Conservation (phyloP, 2,329 filamentous ascomycete species). For the Orbilia brochopaga region DNA sequence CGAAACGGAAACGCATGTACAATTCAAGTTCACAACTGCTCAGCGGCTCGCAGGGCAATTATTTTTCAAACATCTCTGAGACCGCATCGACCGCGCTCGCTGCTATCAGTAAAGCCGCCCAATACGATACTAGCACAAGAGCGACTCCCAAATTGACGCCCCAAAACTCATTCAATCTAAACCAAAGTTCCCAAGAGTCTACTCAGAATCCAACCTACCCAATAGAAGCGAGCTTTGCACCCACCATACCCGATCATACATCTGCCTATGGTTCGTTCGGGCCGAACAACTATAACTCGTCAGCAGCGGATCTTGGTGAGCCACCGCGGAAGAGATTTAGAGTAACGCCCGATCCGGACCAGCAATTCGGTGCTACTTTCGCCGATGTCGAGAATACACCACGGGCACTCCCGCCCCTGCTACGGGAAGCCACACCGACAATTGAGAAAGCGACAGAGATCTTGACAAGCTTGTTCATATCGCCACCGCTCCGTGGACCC, state of each 20-base stretch:
- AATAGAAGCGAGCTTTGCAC: constrained; percentile 46
- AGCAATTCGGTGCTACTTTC: constrained; percentile 59
- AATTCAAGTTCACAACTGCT: constrained; percentile 74
- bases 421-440: constrained; percentile 67
- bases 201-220: constrained; percentile 28
- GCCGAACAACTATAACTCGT: constrained; percentile 39
- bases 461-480: constrained; percentile 79
- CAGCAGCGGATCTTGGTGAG: constrained; percentile 34
- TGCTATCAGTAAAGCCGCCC: constrained; percentile 91
- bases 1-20: constrained; percentile 89
- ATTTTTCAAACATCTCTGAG: constrained; percentile 95
- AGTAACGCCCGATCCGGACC: constrained; percentile 54
- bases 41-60: constrained; percentile 77
- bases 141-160: constrained; percentile 42
- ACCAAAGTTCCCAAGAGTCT: constrained; percentile 27
- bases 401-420: constrained; percentile 70
- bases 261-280: constrained; percentile 42
- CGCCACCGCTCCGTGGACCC: constrained; percentile 63
- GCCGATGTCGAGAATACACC: constrained; percentile 43
- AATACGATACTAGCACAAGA: constrained; percentile 41
- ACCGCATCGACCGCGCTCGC: constrained; percentile 92
- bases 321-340: constrained; percentile 45
- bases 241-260: constrained; percentile 48
- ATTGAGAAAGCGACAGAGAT: constrained; percentile 80
- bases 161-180: constrained; percentile 42